phyloP scores from a whole-genome alignment of 129 eudicot species.

The carrot (Daucus carota) region DH1_v3.0 NC_030381.2:41360001-41360500 shows the following conservation, averaged over 20 bases:
- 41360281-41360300: conserved; percentile 1
- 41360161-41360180: background rate
- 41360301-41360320: conserved; percentile 1
- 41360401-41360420: background rate
- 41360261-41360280: conserved; percentile 3
- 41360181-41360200: background rate
- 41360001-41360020: background rate
- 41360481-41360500: background rate
- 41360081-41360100: conserved; percentile 4
- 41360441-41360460: background rate
- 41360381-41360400: background rate
- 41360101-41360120: background rate
- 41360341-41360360: background rate
- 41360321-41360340: background rate
- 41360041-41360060: background rate
- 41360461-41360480: background rate
- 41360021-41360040: background rate
- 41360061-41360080: background rate
- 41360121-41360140: background rate
- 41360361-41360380: background rate
- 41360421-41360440: background rate
- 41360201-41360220: background rate
- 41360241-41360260: background rate
- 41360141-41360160: background rate
- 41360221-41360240: conserved; percentile 4